A percentile compares a stretch with the other conserved stretches of the same genome.
phyloP scores from a whole-genome alignment of 177 flowering plant genomes.

The Telopea speciosissima region DNA sequence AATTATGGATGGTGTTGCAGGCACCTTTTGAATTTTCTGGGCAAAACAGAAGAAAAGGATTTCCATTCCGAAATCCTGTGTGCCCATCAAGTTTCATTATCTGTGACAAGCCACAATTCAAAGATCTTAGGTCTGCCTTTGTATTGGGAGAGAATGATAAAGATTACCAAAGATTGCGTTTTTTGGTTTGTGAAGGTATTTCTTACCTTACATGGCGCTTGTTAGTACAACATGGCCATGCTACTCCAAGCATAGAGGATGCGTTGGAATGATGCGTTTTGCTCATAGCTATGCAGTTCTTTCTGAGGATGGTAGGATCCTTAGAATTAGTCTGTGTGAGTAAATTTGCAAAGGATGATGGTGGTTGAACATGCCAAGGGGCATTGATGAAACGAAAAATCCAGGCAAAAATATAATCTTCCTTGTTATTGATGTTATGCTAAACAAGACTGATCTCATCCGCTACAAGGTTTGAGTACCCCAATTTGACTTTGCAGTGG shows the following conservation, averaged over 20 bases:
- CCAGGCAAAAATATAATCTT: background rate
- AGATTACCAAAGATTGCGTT: background rate
- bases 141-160: constrained; percentile 5
- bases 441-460: background rate
- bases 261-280: constrained; percentile 1
- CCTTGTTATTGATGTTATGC: background rate
- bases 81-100: constrained; percentile 7
- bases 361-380: background rate
- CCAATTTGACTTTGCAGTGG: background rate
- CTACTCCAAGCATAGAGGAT: constrained; percentile 9
- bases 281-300: background rate
- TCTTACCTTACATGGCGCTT: constrained; percentile 8
- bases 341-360: background rate
- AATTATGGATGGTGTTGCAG: constrained; percentile 17
- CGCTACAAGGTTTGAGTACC: background rate
- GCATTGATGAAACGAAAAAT: background rate
- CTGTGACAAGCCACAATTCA: constrained; percentile 4
- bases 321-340: background rate
- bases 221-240: constrained; percentile 4
- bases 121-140: constrained; percentile 6
- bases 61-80: constrained; percentile 2
- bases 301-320: constrained; percentile 7
- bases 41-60: constrained; percentile 11
- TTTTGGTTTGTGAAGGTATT: background rate
- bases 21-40: constrained; percentile 15